A percentile compares a stretch with the other conserved stretches of the same genome.
These are phyloP conservation scores for Spinellus fusiger DNA, from an alignment of 192 early-diverging fungal species.

Conservation along the genomic window DNA sequence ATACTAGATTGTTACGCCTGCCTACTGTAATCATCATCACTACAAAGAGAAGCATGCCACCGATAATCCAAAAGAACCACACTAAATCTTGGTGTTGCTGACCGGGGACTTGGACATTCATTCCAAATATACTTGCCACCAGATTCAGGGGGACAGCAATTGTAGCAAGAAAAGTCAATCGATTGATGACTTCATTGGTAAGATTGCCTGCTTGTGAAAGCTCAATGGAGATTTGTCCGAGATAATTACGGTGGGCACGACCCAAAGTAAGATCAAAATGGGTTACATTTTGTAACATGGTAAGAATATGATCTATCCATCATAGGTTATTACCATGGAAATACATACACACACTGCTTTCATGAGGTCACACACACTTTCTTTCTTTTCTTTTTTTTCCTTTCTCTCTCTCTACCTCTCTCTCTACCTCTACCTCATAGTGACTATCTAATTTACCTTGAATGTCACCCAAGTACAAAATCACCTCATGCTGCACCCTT, in stretches of 20 bases:
- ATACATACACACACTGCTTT: neutral
- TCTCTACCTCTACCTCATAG: too few species aligned
- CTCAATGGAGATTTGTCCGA: conserved; percentile 73
- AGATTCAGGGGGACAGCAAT: conserved; percentile 75
- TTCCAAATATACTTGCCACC: conserved; percentile 62
- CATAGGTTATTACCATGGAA: conserved; percentile 3
- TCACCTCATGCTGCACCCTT: conserved; percentile 49
- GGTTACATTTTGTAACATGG: conserved; percentile 55
- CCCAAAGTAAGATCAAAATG: conserved; percentile 75
- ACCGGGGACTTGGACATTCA: conserved; percentile 65
- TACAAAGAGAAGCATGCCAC: conserved; percentile 21
- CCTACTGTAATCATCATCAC: conserved; percentile 7
- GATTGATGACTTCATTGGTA: conserved; percentile 83
- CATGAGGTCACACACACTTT: too few species aligned
- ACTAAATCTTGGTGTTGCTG: conserved; percentile 38
- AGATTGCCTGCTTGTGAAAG: conserved; percentile 69
- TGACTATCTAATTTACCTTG: conserved; percentile 33
- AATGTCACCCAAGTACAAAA: conserved; percentile 77
- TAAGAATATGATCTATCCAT: conserved; percentile 56
- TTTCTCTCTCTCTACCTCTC: too few species aligned
- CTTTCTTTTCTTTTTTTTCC: too few species aligned
- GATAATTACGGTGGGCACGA: conserved; percentile 70
- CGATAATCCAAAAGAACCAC: conserved; percentile 55
- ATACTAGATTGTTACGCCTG: conserved; percentile 18
- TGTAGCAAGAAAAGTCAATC: conserved; percentile 81